Evolutionary conservation across 2,329 filamentous ascomycete species (phyloP).

Genomic region (Apiospora phragmitis): DNA sequence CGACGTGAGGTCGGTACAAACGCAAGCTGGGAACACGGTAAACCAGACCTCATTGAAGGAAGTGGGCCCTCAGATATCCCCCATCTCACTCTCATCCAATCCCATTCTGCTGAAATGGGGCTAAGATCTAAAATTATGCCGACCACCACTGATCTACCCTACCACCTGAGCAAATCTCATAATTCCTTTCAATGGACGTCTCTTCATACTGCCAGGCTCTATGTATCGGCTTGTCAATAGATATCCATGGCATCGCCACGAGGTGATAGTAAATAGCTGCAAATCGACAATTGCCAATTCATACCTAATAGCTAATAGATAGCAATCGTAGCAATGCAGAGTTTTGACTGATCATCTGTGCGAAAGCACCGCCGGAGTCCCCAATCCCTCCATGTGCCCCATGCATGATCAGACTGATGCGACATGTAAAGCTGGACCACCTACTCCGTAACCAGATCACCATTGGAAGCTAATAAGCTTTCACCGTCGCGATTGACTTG

Average conservation of each 20-base stretch:
- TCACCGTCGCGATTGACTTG: not conserved
- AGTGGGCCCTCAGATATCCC: not conserved
- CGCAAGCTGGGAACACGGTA: not conserved
- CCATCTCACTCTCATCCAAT: not conserved
- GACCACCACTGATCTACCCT: not conserved
- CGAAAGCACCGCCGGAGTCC: not conserved
- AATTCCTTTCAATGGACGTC: too few relatives aligned
- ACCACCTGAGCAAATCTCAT: not conserved
- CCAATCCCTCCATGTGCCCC: not conserved
- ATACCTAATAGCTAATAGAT: too few relatives aligned
- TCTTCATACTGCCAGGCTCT: not conserved
- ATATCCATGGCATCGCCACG: not conserved
- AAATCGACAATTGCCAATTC: not conserved
- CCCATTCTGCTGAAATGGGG: not conserved
- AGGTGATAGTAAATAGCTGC: not conserved
- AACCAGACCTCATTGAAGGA: not conserved
- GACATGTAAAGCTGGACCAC: not conserved
- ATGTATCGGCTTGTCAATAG: not conserved
- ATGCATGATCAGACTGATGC: not conserved
- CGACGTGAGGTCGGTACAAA: not conserved
- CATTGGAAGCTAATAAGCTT: not conserved
- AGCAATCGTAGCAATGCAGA: too few relatives aligned
- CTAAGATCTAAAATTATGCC: conserved; percentile 5
- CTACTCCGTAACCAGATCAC: not conserved
- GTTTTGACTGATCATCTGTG: not conserved